Evolutionary conservation across 2,329 filamentous ascomycete species (phyloP), one percentile per base, ranked within the genome.

Genomic region (Arthrobotrys sphaeroides): DNA sequence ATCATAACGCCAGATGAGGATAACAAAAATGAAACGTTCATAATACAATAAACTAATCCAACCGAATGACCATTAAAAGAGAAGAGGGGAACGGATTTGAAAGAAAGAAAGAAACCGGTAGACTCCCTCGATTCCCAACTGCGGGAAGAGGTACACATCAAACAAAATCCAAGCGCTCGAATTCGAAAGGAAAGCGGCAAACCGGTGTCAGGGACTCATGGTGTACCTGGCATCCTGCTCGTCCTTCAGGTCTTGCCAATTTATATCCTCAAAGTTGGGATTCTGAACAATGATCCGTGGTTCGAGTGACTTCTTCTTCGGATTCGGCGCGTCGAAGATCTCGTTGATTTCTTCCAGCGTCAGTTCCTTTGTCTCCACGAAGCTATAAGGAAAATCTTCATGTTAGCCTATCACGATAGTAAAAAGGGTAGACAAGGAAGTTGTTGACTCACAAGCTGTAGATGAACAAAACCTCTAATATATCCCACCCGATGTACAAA

Each of bases 311-410:
- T 79, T 79, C 47, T 79, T 77, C 65, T 78, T 79, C 2, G 79
- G 79, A 33, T 80, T 79, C 36, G 78, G 78, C 1, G 78, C 90
- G 78, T 91, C 90, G 79, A 92, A 91, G 81, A 91, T 90, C 79
- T 87, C 87, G 51, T 89, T 88, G 77, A 91, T 86, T 80, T 91
- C 89, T 81, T 91, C 90, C 0, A 92, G 87, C 1, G 89, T 91
- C 0, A 89, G 88, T 2, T 90, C 89, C 79, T 88, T 88, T 16
- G 90, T 92, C 83, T 92, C 90, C 67, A 90, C 86, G 36, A 80
- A 80, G 38, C 79, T 80, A 31, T 20, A 10, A n/a, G 18, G 13
- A 18, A 13, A 9, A 12, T 45, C 18, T n/a, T 33, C 3, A 20
- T 67, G 51, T 60, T 26, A 55, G 45, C 24, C 49, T 16, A n/a